Base-by-base conservation (phyloP, 1,139 yeast genomes). In the Hanseniaspora uvarum region DNA sequence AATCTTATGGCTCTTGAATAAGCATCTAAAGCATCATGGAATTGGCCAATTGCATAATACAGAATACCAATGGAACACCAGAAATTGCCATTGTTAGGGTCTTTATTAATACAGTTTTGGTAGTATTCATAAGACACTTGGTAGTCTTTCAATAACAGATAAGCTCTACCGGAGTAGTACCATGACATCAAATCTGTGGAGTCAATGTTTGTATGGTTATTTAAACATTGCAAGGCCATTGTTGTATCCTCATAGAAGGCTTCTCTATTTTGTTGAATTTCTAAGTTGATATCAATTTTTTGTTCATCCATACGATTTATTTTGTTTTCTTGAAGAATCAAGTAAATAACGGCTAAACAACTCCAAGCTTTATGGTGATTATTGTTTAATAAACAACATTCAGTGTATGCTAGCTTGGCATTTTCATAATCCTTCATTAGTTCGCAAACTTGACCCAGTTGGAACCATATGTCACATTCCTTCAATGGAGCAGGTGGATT, bases 21-120 rank as follows among this genome's bases (percentile, higher is more conserved):
- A 16, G 98, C 98, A 67, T 92, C 98, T 60, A 92, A 75, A 5
- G 98, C 98, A 67, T 92, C 98, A 56, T 96, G 78, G 71, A 86
- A 92, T 70, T 92, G 98, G 55, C 94, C 81, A 58, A 92, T 89
- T 70, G 92, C 96, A 69, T 89, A 92, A 71, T 92, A 92, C 58
- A 92, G 75, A 11, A 92, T 97, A 67, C 98, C 98, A 65, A 92
- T 92, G 31, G 96, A 87, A 68, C 98, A 92, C 98, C 98, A 92
- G 72, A 92, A 92, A 1, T 96, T 92, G 56, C 98, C 97, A 68
- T 92, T 92, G 65, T 96, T 78, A 33, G 94, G 84, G 68, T 92
- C 98, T 58, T 96, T 79, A 68, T 92, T 92, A 55, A 92, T 98
- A 7, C 98, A 98, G 68, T 89, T 97, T 71, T 92, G 98, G 77